Evolutionary conservation across 768 basidiomycete genomes (phyloP).

Genomic region (Sporobolomyces pararoseus): DNA sequence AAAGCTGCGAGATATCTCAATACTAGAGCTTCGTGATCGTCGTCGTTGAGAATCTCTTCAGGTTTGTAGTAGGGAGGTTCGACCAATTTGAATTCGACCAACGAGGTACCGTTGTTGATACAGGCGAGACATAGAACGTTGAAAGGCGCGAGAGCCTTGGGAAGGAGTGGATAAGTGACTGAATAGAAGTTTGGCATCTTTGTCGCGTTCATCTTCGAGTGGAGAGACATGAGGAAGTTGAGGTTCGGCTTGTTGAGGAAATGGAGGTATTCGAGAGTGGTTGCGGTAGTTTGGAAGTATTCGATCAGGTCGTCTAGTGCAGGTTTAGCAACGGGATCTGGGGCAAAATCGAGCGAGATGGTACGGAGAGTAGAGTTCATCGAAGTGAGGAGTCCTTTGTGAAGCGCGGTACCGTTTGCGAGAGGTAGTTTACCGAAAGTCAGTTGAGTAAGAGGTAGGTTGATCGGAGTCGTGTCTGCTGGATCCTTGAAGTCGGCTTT

Average conservation of each 20-base stretch:
- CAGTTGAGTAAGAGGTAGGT: conserved; percentile 19
- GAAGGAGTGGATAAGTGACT: conserved; percentile 28
- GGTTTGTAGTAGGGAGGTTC: conserved; percentile 17
- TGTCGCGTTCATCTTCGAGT: conserved; percentile 33
- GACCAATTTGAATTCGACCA: conserved; percentile 30
- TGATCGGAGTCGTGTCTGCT: conserved; percentile 10
- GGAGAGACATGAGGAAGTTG: conserved; percentile 37
- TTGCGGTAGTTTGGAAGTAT: conserved; percentile 27
- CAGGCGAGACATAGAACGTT: conserved; percentile 35
- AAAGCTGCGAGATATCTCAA: conserved; percentile 33
- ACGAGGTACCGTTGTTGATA: conserved; percentile 36
- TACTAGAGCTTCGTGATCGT: conserved; percentile 31
- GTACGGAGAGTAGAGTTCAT: conserved; percentile 17
- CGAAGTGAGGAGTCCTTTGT: conserved; percentile 29
- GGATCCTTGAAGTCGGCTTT: conserved; percentile 30
- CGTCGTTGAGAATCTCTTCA: neutral
- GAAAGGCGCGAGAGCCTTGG: conserved; percentile 38
- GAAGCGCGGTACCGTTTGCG: conserved; percentile 9
- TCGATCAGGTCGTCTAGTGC: conserved; percentile 31
- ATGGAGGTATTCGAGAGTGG: conserved; percentile 27
- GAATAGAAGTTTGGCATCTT: conserved; percentile 35
- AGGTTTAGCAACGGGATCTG: neutral
- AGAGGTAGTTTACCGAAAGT: conserved; percentile 26
- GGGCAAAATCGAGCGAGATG: conserved; percentile 30
- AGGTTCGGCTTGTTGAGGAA: conserved; percentile 37